phyloP scores from a whole-genome alignment of 2,329 filamentous ascomycete species.

The Aspergillus hiratsukae region DNA sequence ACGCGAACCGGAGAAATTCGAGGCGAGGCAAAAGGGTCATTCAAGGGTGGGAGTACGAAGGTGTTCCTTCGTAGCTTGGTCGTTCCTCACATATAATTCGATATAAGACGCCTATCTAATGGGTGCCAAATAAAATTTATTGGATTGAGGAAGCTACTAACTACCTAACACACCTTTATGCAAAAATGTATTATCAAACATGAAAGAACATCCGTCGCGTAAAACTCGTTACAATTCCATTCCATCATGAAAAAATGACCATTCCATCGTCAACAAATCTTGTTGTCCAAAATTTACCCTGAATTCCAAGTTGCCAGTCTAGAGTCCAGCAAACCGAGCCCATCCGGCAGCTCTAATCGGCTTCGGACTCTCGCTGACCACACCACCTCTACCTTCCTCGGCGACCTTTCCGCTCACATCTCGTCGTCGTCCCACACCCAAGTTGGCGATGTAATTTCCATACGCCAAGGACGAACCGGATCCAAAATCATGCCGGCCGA shows the following conservation, averaged over 20 bases:
- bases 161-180: neutral
- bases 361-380: slow-evolving; percentile 12
- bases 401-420: slow-evolving; percentile 46
- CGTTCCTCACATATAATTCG: neutral
- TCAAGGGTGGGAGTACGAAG: slow-evolving; percentile 63
- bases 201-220: neutral
- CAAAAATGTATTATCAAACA: neutral
- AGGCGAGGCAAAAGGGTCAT: slow-evolving; percentile 48
- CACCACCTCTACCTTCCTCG: slow-evolving; percentile 41
- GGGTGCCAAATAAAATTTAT: neutral
- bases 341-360: slow-evolving; percentile 40
- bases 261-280: neutral
- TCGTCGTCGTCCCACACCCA: slow-evolving; percentile 43
- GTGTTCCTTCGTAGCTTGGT: slow-evolving; percentile 50
- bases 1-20: slow-evolving; percentile 54
- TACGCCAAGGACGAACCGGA: slow-evolving; percentile 34
- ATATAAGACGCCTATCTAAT: neutral
- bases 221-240: neutral
- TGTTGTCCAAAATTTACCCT: neutral
- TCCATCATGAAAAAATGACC: neutral
- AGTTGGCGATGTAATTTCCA: slow-evolving; percentile 39
- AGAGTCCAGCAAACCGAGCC: slow-evolving; percentile 43
- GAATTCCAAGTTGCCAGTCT: neutral
- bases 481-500: slow-evolving; percentile 20
- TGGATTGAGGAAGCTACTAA: neutral